Base-by-base conservation (phyloP, 1,139 yeast genomes). In the Casaregolazyma lundiana region DNA sequence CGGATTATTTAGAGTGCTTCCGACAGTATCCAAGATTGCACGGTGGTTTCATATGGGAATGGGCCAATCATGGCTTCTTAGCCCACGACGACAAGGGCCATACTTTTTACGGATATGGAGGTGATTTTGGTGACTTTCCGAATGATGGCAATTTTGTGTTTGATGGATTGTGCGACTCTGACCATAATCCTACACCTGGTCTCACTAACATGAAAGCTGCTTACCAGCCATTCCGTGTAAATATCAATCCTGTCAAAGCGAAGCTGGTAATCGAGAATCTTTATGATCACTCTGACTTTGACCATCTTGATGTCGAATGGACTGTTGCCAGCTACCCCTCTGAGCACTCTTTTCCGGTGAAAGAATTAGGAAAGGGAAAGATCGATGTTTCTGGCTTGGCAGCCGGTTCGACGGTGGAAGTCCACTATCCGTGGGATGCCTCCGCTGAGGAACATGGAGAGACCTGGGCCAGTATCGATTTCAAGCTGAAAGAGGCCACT, bases 11-110 rank as follows among this genome's bases (percentile, higher is more conserved):
- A 50, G 67, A 65, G 4, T 44, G 60, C 26, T 66, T 67, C 48
- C 58, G 63, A 42, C 50, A 59, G 41, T 48, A 64, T 43, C 55
- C 55, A 2, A 51, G 56, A 4, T 49, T 67, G 13, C 69, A 64
- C 45, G 70, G 70, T 13, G 70, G 70, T 5, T 67, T 64, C 49
- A 54, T 67, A 11, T 66, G 70, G 70, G 70, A 66, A 49, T 66
- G 70, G 70, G 63, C 65, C 8, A 65, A 64, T 46, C 70, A 67
- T 48, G 70, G 70, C 6, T 41, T 35, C 32, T 36, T 16, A 16
- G 26, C 17, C 13, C 19, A 19, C 11, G 46, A 18, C 11, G 57
- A 20, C 18, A 48, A 21, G 32, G 49, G 39, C 47, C 17, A 34
- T 6, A 30, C 39, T 6, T 55, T 49, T 20, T 64, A 60, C 40